Evolutionary conservation across 2,329 filamentous ascomycete genomes (phyloP).

Genomic region (Chalara sp.): DNA sequence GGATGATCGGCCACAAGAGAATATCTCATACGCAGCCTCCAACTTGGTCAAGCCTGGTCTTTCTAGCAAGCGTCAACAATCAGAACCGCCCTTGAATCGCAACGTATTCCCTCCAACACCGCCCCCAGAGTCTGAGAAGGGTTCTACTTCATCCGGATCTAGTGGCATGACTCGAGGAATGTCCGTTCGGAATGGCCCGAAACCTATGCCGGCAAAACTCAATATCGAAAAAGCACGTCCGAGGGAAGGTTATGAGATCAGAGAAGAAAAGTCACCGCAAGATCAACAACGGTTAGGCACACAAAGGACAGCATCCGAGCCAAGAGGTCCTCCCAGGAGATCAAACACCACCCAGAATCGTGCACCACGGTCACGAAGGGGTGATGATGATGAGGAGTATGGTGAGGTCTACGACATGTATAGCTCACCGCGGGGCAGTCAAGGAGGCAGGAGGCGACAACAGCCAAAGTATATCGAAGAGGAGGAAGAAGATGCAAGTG

Average conservation of each 20-base stretch:
- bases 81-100: conserved; percentile 71
- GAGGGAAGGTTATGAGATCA: conserved; percentile 32
- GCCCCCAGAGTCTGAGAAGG: conserved; percentile 77
- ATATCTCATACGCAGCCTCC: conserved; percentile 84
- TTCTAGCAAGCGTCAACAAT: conserved; percentile 74
- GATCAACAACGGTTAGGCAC: conserved; percentile 33
- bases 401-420: conserved; percentile 62
- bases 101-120: conserved; percentile 97
- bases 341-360: conserved; percentile 23
- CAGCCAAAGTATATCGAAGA: conserved; percentile 68
- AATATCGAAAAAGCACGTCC: conserved; percentile 52
- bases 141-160: conserved; percentile 19
- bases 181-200: conserved; percentile 56
- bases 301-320: conserved; percentile 43
- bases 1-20: conserved; percentile 77
- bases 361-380: conserved; percentile 18
- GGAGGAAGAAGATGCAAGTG: conserved; percentile 69
- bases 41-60: conserved; percentile 88
- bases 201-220: conserved; percentile 54
- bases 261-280: conserved; percentile 30
- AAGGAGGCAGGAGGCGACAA: conserved; percentile 33
- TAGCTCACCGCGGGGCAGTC: conserved; percentile 33
- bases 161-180: conserved; percentile 39
- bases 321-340: conserved; percentile 34
- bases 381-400: conserved; percentile 55